Evolutionary conservation across 1,139 yeast species (phyloP).

Genomic region (Diutina catenulata): DNA sequence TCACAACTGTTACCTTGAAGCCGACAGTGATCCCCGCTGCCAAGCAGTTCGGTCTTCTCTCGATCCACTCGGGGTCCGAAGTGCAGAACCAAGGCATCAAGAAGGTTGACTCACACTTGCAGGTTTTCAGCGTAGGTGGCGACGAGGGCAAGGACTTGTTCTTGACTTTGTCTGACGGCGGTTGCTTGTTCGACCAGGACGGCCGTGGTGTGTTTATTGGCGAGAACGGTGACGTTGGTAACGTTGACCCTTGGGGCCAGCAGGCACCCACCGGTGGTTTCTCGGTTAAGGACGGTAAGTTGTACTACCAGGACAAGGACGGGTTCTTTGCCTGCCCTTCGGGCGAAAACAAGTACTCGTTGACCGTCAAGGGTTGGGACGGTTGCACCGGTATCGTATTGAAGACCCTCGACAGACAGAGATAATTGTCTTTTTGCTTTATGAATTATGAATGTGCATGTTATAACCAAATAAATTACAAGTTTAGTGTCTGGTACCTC

Average conservation of each 20-base stretch:
- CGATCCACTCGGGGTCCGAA: background rate
- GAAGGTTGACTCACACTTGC: constrained; percentile 2
- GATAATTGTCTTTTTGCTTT: no score
- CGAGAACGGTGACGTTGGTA: constrained; percentile 4
- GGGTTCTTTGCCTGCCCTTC: background rate
- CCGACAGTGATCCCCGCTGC: background rate
- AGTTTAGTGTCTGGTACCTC: no score
- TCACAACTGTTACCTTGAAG: background rate
- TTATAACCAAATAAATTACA: no score
- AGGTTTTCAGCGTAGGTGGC: constrained; percentile 5
- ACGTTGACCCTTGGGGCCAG: constrained; percentile 5
- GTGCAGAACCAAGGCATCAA: constrained; percentile 1
- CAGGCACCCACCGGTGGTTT: constrained; percentile 4
- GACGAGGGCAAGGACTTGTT: constrained; percentile 2
- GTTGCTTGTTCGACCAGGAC: constrained; percentile 1
- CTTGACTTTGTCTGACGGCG: background rate
- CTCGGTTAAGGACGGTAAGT: background rate
- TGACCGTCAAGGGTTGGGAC: background rate
- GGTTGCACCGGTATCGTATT: background rate
- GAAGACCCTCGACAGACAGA: no score
- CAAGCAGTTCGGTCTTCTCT: background rate
- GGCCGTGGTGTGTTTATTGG: background rate
- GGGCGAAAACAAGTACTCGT: background rate
- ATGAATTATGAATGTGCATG: no score
- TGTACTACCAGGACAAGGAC: background rate